Percentiles rank a stretch among this genome's conserved stretches.
These are phyloP conservation scores for Boletus insuetus DNA, from an alignment of 768 basidiomycete genomes.

Conservation along the genomic window DNA sequence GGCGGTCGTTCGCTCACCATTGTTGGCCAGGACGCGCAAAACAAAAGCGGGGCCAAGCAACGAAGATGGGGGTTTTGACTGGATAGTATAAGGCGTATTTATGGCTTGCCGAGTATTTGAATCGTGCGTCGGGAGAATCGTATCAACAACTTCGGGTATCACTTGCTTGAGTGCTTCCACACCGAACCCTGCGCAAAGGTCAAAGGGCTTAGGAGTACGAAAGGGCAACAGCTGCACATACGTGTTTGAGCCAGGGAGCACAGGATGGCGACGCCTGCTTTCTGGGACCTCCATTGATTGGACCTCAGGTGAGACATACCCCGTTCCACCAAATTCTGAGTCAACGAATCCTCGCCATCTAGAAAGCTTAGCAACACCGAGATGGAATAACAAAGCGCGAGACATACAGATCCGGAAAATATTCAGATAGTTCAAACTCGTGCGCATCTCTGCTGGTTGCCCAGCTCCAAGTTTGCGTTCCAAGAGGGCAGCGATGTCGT, in stretches of 20 bases:
- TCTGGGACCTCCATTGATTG: slow-evolving; percentile 7
- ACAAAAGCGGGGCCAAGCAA: slow-evolving; percentile 3
- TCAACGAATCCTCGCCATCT: slow-evolving; percentile 2
- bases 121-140: slow-evolving; percentile 1
- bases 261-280: slow-evolving; percentile 12
- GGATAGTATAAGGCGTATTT: neutral
- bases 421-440: slow-evolving; percentile 1
- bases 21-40: slow-evolving; percentile 2
- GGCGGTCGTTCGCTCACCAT: neutral
- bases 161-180: slow-evolving; percentile 3
- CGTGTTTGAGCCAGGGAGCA: slow-evolving; percentile 4
- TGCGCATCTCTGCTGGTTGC: slow-evolving; percentile 1
- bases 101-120: neutral
- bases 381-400: neutral
- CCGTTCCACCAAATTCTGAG: neutral
- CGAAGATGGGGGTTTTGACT: neutral
- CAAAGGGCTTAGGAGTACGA: neutral
- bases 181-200: slow-evolving; percentile 3
- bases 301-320: slow-evolving; percentile 1
- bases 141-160: neutral
- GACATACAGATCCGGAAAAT: slow-evolving; percentile 1
- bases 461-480: slow-evolving; percentile 3
- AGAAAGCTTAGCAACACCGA: neutral
- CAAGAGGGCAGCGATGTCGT: neutral
- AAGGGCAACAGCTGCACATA: neutral